Conservation (phyloP, 2,329 filamentous ascomycete genomes). For the Fusarium proliferatum region DNA sequence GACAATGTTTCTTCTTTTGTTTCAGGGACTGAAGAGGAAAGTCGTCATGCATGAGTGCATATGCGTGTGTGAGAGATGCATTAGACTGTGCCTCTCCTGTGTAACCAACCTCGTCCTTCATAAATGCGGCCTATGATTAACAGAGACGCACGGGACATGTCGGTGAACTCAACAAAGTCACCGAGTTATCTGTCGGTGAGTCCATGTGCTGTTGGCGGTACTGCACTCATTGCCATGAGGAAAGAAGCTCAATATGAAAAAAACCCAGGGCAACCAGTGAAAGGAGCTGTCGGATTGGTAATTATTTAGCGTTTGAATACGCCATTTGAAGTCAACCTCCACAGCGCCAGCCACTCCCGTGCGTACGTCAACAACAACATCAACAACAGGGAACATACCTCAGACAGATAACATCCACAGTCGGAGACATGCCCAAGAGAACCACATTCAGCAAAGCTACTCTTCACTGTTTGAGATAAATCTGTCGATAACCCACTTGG, state of each 20-base stretch:
- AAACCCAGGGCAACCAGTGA: not conserved
- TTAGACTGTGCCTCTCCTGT: not conserved
- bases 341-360: conserved; percentile 34
- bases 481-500: conserved; percentile 27
- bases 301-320: conserved; percentile 11
- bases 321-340: conserved; percentile 24
- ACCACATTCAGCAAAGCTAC: conserved; percentile 1
- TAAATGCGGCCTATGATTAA: conserved; percentile 6
- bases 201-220: not conserved
- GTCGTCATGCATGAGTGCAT: conserved; percentile 1
- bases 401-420: not conserved
- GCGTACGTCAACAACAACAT: not conserved
- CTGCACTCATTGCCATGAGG: not conserved
- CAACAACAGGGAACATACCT: not conserved
- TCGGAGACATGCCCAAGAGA: conserved; percentile 14
- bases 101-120: conserved; percentile 21
- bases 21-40: conserved; percentile 12
- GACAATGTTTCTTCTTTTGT: conserved; percentile 2
- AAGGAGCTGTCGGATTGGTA: conserved; percentile 1
- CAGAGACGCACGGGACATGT: conserved; percentile 18
- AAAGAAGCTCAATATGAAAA: not conserved
- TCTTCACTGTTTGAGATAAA: not conserved
- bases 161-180: conserved; percentile 21
- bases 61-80: conserved; percentile 11
- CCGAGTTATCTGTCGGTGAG: conserved; percentile 19